A percentile compares a stretch with the other conserved stretches of the same genome.
Evolutionary conservation across 805 yeast genomes (phyloP).

Genomic region (Candida tibetensis): DNA sequence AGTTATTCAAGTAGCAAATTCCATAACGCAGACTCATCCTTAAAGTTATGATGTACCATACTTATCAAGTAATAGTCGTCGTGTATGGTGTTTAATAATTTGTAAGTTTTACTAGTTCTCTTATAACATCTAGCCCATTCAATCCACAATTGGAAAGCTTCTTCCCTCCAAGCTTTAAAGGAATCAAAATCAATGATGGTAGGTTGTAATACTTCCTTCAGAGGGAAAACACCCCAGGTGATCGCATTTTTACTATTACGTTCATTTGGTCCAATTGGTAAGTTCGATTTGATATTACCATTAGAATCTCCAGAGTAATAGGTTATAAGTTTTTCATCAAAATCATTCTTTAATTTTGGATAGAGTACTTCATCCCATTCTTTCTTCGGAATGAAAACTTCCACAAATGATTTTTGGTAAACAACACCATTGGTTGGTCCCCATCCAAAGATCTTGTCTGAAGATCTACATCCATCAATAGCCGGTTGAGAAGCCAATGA

Average conservation of each 20-base stretch:
- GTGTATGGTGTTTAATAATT: constrained; percentile 59
- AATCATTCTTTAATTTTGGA: constrained; percentile 43
- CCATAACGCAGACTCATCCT: constrained; percentile 76
- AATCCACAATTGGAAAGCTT: constrained; percentile 84
- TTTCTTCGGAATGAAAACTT: constrained; percentile 67
- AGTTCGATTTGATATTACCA: constrained; percentile 60
- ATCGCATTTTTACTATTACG: constrained; percentile 67
- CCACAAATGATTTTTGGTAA: constrained; percentile 91
- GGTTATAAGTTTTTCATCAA: constrained; percentile 51
- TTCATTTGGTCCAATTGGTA: constrained; percentile 35
- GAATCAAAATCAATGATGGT: constrained; percentile 91
- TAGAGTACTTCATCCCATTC: constrained; percentile 62
- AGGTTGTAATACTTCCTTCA: constrained; percentile 84
- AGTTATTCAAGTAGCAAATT: constrained; percentile 47
- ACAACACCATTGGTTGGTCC: constrained; percentile 89
- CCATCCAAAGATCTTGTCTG: constrained; percentile 95
- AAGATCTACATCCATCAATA: constrained; percentile 69
- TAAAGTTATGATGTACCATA: constrained; percentile 80
- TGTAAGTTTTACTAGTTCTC: constrained; percentile 50
- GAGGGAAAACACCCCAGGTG: constrained; percentile 97
- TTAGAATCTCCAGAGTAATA: constrained; percentile 70
- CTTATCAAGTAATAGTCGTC: constrained; percentile 75
- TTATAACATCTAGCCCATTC: constrained; percentile 89
- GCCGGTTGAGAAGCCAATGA: constrained; percentile 97
- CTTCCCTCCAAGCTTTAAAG: constrained; percentile 94